Percentiles rank a stretch among this genome's conserved stretches.
These are phyloP conservation scores for Picochlorum sp. DNA, from an alignment of 139 green algal species.

Conservation along the genomic window DNA sequence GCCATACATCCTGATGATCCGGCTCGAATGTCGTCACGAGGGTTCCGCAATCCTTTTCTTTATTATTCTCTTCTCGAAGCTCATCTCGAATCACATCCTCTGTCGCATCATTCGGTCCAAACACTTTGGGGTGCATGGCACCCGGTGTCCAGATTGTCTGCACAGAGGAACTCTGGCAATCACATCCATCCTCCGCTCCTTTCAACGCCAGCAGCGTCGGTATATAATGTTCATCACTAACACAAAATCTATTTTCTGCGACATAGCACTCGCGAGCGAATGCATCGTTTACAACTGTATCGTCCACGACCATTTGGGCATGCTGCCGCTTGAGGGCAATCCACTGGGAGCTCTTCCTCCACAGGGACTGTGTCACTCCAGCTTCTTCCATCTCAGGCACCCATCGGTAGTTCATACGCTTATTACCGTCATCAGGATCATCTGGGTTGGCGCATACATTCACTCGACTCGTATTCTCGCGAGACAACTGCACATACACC, in stretches of 20 bases:
- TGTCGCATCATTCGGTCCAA: neutral
- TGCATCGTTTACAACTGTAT: conserved; percentile 13
- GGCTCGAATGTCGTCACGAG: neutral
- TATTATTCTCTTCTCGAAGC: conserved; percentile 5
- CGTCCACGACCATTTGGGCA: conserved; percentile 8
- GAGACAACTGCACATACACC: conserved; percentile 28
- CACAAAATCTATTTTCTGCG: conserved; percentile 11
- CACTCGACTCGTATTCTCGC: conserved; percentile 18
- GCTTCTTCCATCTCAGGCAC: neutral
- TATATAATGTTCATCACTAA: conserved; percentile 34
- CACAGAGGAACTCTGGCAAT: neutral
- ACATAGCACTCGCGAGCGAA: conserved; percentile 23
- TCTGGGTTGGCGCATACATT: conserved; percentile 25
- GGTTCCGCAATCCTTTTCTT: neutral
- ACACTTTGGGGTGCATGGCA: neutral
- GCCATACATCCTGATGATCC: no score
- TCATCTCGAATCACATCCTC: conserved; percentile 1
- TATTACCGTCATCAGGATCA: neutral
- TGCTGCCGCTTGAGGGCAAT: conserved; percentile 19
- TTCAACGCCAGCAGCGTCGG: conserved; percentile 27
- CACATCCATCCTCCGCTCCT: conserved; percentile 18
- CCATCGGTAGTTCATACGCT: conserved; percentile 7
- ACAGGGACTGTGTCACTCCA: conserved; percentile 4
- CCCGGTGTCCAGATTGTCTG: neutral
- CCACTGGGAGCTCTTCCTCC: conserved; percentile 29